A percentile compares a stretch with the other conserved stretches of the same genome.
These are phyloP conservation scores for Rhododendron griersonianum DNA, from an alignment of 148 eudicot genomes.

Conservation along the genomic window DNA sequence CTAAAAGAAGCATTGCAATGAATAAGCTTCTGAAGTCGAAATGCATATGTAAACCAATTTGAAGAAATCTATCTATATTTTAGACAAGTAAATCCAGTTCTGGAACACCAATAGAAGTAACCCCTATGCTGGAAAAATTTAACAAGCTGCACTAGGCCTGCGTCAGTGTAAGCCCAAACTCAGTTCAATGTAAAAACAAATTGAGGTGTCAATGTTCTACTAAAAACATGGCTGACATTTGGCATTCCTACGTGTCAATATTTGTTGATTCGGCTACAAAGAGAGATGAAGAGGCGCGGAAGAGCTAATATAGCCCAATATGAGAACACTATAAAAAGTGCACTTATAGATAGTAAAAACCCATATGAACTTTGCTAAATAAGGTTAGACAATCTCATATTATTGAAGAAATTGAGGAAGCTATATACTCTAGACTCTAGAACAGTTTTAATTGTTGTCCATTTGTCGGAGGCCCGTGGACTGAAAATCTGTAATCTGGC, in stretches of 20 bases:
- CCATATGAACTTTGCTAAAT: neutral
- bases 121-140: neutral
- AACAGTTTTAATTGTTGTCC: neutral
- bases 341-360: neutral
- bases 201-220: neutral
- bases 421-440: neutral
- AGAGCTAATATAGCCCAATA: neutral
- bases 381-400: neutral
- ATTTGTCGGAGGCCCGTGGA: neutral
- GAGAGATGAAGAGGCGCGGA: neutral
- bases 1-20: slow-evolving; percentile 34
- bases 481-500: neutral
- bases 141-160: neutral
- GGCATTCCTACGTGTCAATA: neutral
- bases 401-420: neutral
- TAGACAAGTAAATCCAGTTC: neutral
- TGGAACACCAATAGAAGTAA: neutral
- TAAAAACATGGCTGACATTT: neutral
- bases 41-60: neutral
- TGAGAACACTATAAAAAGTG: neutral
- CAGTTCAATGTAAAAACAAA: neutral
- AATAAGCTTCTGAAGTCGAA: neutral
- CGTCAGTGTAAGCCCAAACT: neutral
- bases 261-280: neutral
- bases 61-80: neutral